phyloP scores from a whole-genome alignment of 2,329 filamentous ascomycete genomes.

The Aureobasidium leucospermi region DNA sequence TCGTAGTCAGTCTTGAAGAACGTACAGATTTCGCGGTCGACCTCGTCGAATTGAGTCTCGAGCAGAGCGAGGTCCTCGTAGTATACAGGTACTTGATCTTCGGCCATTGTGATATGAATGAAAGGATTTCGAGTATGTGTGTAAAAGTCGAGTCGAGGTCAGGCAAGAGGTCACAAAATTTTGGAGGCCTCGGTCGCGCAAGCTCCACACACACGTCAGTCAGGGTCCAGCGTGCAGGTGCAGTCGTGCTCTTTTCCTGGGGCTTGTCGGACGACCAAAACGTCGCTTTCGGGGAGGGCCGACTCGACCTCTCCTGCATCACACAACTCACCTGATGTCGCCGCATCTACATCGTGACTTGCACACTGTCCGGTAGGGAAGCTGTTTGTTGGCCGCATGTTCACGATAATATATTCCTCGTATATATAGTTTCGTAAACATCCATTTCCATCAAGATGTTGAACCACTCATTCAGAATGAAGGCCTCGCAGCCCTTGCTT shows the following conservation, averaged over 20 bases:
- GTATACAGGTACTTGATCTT: constrained; percentile 34
- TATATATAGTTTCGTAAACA: background rate
- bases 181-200: background rate
- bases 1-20: constrained; percentile 20
- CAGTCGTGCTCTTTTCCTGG: background rate
- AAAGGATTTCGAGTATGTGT: background rate
- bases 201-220: background rate
- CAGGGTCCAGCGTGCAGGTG: background rate
- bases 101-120: constrained; percentile 2
- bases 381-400: background rate
- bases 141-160: background rate
- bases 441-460: background rate
- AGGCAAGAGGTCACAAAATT: background rate
- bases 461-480: constrained; percentile 4
- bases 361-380: background rate
- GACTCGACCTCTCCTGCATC: background rate
- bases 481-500: constrained; percentile 1
- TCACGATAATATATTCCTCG: background rate
- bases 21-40: constrained; percentile 76
- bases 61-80: constrained; percentile 74
- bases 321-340: constrained; percentile 12
- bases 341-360: background rate
- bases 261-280: background rate
- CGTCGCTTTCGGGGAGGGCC: background rate
- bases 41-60: constrained; percentile 76